phyloP scores from a whole-genome alignment of 306 rosid genomes.

The Dryas alaskensis region DNA sequence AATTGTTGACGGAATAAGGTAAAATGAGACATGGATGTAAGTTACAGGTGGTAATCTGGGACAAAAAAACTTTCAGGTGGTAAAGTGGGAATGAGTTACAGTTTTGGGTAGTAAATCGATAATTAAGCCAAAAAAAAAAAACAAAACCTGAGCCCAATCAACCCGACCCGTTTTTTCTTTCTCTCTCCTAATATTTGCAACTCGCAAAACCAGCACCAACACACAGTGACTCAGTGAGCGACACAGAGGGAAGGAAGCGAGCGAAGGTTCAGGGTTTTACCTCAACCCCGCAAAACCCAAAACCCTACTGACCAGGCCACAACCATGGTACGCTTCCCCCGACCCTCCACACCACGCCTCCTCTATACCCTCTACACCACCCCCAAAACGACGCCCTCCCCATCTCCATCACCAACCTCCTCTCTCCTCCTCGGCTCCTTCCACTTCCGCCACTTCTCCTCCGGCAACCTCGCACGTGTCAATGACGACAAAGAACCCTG shows the following conservation, averaged over 20 bases:
- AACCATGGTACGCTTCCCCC: slow-evolving; percentile 45
- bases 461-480: slow-evolving; percentile 61
- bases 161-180: neutral
- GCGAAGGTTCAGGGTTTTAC: slow-evolving; percentile 50
- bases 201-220: neutral
- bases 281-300: slow-evolving; percentile 2
- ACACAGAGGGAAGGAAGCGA: neutral
- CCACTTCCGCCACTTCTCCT: slow-evolving; percentile 57
- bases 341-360: slow-evolving; percentile 44
- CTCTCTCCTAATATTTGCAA: neutral
- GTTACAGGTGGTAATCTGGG: too few species aligned
- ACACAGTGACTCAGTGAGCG: neutral
- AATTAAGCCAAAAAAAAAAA: too few species aligned
- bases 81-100: too few species aligned
- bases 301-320: slow-evolving; percentile 19
- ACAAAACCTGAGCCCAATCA: neutral
- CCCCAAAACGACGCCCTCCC: slow-evolving; percentile 22
- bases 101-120: too few species aligned
- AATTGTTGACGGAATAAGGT: too few species aligned
- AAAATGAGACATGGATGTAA: too few species aligned
- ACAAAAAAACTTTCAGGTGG: too few species aligned
- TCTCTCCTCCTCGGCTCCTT: slow-evolving; percentile 47
- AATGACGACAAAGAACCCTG: slow-evolving; percentile 74
- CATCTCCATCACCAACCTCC: slow-evolving; percentile 36
- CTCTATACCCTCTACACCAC: slow-evolving; percentile 36